Conservation (phyloP, 2,329 filamentous ascomycete species). For the Aspergillus fischeri region DNA sequence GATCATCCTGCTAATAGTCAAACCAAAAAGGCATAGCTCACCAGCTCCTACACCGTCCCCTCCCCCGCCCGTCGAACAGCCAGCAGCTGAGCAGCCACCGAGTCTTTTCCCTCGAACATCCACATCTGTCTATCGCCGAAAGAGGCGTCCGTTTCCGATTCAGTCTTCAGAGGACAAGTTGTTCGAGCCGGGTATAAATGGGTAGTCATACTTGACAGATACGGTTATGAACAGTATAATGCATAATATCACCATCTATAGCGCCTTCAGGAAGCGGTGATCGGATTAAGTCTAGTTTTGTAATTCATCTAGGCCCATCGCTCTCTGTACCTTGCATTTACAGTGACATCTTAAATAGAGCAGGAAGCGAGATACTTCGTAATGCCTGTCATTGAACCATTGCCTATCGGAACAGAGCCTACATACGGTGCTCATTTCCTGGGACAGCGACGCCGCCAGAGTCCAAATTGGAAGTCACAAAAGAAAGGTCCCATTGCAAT, state of each 20-base stretch:
- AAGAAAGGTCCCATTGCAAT: neutral
- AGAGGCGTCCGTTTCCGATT: constrained; percentile 18
- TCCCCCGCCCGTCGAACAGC: constrained; percentile 21
- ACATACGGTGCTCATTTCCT: neutral
- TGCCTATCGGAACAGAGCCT: neutral
- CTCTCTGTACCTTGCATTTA: neutral
- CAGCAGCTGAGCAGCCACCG: constrained; percentile 19
- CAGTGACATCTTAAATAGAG: neutral
- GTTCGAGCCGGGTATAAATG: constrained; percentile 34
- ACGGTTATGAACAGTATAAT: constrained; percentile 17
- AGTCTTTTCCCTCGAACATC: constrained; percentile 16
- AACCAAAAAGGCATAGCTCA: constrained; percentile 56
- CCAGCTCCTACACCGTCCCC: constrained; percentile 18
- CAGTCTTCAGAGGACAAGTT: constrained; percentile 26
- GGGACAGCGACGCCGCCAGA: neutral
- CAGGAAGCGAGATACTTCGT: neutral
- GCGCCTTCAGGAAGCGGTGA: neutral
- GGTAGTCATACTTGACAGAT: constrained; percentile 22
- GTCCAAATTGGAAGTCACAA: neutral
- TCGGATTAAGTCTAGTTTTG: neutral
- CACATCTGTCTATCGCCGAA: constrained; percentile 18
- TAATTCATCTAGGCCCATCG: neutral
- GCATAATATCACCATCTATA: neutral
- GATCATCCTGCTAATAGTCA: constrained; percentile 78
- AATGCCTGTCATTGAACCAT: neutral